A percentile compares a stretch with the other conserved stretches of the same genome.
phyloP scores from a whole-genome alignment of 2,329 filamentous ascomycete species.

The Fusarium mundagurra region DNA sequence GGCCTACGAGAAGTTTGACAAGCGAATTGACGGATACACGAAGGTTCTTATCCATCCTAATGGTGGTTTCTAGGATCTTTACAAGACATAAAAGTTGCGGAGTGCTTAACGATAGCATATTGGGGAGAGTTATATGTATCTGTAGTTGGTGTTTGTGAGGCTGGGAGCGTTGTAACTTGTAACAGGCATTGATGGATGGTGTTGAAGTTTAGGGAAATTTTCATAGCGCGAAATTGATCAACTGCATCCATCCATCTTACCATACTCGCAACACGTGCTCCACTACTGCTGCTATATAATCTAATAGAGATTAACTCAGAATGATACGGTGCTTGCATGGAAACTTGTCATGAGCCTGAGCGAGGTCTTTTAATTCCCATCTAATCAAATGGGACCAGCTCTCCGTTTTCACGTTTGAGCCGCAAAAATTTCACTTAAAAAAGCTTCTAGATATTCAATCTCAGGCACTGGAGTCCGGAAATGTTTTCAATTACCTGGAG shows the following conservation, averaged over 20 bases:
- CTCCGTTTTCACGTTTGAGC: not conserved
- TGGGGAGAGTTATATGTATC: not conserved
- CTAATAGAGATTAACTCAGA: no score
- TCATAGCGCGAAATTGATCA: not conserved
- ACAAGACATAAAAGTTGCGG: not conserved
- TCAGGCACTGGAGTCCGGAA: not conserved
- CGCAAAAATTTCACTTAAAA: not conserved
- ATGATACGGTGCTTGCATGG: not conserved
- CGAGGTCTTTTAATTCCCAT: not conserved
- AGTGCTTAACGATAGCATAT: not conserved
- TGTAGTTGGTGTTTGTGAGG: not conserved
- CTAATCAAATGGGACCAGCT: not conserved
- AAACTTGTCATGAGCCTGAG: not conserved
- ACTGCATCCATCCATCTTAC: not conserved
- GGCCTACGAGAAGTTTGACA: constrained; percentile 74
- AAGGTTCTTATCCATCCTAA: constrained; percentile 76
- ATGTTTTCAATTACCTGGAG: not conserved
- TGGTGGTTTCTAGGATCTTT: constrained; percentile 49
- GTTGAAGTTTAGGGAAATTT: not conserved
- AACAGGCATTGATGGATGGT: not conserved
- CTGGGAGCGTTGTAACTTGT: not conserved
- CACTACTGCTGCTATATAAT: not conserved
- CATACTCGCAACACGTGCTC: no score
- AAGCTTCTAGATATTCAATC: not conserved
- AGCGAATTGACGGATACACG: constrained; percentile 72